These are phyloP conservation scores for Russula compacta DNA, from an alignment of 768 basidiomycete species.

Conservation along the genomic window DNA sequence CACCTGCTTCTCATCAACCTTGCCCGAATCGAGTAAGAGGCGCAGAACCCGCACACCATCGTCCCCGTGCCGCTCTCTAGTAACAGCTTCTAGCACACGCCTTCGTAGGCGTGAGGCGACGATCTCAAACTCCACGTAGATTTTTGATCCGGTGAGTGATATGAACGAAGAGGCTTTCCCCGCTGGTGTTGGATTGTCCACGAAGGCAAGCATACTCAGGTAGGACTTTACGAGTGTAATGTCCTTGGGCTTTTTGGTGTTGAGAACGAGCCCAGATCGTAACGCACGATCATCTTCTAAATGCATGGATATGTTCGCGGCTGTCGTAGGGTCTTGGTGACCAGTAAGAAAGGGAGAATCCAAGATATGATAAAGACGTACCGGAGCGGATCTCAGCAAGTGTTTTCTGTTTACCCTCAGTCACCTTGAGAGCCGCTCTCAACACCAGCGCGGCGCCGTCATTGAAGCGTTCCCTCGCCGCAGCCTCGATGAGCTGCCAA, in stretches of 20 bases:
- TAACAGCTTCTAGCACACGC: constrained; percentile 65
- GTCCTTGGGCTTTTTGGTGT: constrained; percentile 42
- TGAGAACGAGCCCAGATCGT: constrained; percentile 50
- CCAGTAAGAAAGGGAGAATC: background rate
- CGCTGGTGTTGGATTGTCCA: constrained; percentile 72
- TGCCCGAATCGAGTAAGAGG: constrained; percentile 70
- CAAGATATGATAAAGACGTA: constrained; percentile 23
- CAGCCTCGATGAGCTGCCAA: constrained; percentile 62
- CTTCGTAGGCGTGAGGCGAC: constrained; percentile 58
- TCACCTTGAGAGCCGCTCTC: constrained; percentile 59
- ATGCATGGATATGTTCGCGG: constrained; percentile 53
- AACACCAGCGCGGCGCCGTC: constrained; percentile 62
- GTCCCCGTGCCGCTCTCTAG: constrained; percentile 75
- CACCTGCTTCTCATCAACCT: constrained; percentile 93
- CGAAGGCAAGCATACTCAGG: constrained; percentile 66
- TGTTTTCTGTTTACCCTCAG: constrained; percentile 52
- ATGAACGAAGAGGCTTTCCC: constrained; percentile 66
- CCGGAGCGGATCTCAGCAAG: constrained; percentile 59
- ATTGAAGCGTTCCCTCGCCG: constrained; percentile 76
- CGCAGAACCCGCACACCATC: constrained; percentile 78
- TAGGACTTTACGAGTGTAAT: constrained; percentile 67
- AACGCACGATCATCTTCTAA: constrained; percentile 55
- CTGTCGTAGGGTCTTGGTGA: constrained; percentile 51
- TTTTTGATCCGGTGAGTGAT: constrained; percentile 50
- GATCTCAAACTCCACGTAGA: constrained; percentile 73